Percentiles rank a stretch among this genome's conserved stretches.
Evolutionary conservation across 768 basidiomycete genomes (phyloP).

Genomic region (Lactarius indigo): DNA sequence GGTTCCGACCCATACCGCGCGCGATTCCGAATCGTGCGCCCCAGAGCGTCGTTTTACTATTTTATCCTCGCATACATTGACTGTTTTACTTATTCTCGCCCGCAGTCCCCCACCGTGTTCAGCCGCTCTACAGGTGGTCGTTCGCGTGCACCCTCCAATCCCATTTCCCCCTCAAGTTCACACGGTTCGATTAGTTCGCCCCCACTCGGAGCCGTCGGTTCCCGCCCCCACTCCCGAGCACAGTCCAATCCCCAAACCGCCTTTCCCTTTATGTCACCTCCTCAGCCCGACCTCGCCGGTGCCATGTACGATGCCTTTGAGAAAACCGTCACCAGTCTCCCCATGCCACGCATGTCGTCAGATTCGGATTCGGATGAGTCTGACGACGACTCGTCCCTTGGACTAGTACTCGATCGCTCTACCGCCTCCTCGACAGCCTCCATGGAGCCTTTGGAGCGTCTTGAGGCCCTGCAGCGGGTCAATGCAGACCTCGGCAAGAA

Average conservation of each 20-base stretch:
- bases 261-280: slow-evolving; percentile 39
- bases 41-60: not conserved
- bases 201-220: slow-evolving; percentile 37
- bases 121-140: slow-evolving; percentile 44
- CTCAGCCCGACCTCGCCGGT: slow-evolving; percentile 39
- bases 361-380: slow-evolving; percentile 47
- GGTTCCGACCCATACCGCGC: not conserved
- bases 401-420: slow-evolving; percentile 59
- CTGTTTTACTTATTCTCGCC: slow-evolving; percentile 35
- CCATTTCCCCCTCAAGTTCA: slow-evolving; percentile 48
- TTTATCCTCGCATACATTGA: not conserved
- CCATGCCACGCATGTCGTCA: slow-evolving; percentile 49
- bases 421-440: slow-evolving; percentile 61
- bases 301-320: slow-evolving; percentile 41
- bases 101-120: slow-evolving; percentile 43
- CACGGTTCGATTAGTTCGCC: slow-evolving; percentile 38
- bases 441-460: slow-evolving; percentile 64
- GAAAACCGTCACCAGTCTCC: slow-evolving; percentile 49
- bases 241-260: slow-evolving; percentile 46
- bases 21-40: not conserved
- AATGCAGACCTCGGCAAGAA: slow-evolving; percentile 77
- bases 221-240: slow-evolving; percentile 65
- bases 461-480: slow-evolving; percentile 68
- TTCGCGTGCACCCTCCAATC: slow-evolving; percentile 69
- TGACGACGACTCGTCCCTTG: slow-evolving; percentile 49